These are phyloP conservation scores for Plasmodium inui DNA, from an alignment of 169 alveolate species.

Conservation along the genomic window DNA sequence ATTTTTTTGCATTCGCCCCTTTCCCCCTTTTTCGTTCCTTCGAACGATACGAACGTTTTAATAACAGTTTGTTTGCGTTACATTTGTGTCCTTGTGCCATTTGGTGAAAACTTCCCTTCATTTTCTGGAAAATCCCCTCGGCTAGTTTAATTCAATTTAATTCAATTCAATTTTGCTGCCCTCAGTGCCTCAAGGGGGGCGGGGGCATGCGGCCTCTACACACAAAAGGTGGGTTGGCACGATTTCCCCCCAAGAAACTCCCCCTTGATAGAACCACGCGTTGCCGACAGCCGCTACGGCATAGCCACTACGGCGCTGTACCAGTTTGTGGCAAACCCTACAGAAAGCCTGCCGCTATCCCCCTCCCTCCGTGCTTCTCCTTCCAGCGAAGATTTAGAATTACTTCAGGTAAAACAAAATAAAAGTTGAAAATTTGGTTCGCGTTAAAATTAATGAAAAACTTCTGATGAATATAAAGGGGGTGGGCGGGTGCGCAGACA, in stretches of 20 bases:
- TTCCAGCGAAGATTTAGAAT: slow-evolving; percentile 7
- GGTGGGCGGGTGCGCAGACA: not conserved
- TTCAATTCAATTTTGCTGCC: not conserved
- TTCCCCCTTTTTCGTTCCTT: not conserved
- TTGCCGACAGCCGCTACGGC: not conserved
- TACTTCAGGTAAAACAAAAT: slow-evolving; percentile 37
- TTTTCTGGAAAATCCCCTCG: not conserved
- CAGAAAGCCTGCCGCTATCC: not conserved
- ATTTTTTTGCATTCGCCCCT: not conserved
- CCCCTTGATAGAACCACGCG: not conserved
- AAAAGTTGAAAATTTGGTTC: not conserved
- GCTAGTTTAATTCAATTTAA: not conserved
- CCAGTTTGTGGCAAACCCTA: not conserved
- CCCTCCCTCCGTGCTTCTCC: not conserved
- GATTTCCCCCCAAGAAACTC: not conserved
- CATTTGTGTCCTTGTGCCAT: not conserved
- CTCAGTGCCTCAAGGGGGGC: not conserved
- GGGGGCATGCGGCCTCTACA: not conserved
- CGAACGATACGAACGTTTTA: not conserved
- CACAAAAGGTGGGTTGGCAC: not conserved
- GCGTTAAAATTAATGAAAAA: slow-evolving; percentile 10
- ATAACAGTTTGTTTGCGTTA: not conserved
- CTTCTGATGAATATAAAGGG: not conserved
- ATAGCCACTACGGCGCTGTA: not conserved
- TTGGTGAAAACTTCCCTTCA: not conserved